phyloP scores from a whole-genome alignment of 2,329 filamentous ascomycete genomes.

The Fusarium sp. region DNA sequence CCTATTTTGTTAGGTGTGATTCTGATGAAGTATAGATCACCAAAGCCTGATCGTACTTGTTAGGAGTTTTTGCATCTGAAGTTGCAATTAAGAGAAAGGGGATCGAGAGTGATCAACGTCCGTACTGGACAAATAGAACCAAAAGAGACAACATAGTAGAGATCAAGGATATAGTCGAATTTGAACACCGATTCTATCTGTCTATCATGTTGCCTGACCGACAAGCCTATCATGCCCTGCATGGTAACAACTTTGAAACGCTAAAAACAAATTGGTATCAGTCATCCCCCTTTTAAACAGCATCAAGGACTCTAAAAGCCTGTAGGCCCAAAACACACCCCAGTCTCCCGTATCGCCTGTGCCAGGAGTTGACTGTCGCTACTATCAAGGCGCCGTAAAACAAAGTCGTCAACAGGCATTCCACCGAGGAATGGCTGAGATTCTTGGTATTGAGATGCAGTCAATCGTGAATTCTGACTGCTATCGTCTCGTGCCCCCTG shows the following conservation, averaged over 20 bases:
- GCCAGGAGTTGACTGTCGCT: background rate
- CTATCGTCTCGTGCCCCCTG: background rate
- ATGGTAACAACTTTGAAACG: background rate
- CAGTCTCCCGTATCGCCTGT: slow-evolving; percentile 1
- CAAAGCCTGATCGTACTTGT: too few relatives aligned
- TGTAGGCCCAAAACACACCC: background rate
- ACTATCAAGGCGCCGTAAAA: background rate
- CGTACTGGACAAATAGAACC: too few relatives aligned
- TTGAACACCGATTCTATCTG: slow-evolving; percentile 1
- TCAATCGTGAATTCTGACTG: background rate
- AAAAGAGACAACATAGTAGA: background rate
- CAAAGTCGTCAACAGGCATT: background rate
- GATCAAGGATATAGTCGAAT: background rate
- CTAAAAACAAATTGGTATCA: slow-evolving; percentile 30
- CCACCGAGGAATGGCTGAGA: background rate
- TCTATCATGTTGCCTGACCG: background rate
- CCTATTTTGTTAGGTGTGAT: too few relatives aligned
- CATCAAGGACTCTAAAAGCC: background rate
- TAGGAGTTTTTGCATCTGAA: too few relatives aligned
- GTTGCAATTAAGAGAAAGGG: too few relatives aligned
- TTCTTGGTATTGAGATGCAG: background rate
- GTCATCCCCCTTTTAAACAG: background rate
- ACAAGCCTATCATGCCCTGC: background rate
- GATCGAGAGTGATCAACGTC: too few relatives aligned
- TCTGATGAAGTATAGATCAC: too few relatives aligned